Percentiles rank a stretch among this genome's conserved stretches.
Evolutionary conservation across 1,284 basidiomycete genomes (phyloP).

Genomic region (Cutaneotrichosporon sp.): DNA sequence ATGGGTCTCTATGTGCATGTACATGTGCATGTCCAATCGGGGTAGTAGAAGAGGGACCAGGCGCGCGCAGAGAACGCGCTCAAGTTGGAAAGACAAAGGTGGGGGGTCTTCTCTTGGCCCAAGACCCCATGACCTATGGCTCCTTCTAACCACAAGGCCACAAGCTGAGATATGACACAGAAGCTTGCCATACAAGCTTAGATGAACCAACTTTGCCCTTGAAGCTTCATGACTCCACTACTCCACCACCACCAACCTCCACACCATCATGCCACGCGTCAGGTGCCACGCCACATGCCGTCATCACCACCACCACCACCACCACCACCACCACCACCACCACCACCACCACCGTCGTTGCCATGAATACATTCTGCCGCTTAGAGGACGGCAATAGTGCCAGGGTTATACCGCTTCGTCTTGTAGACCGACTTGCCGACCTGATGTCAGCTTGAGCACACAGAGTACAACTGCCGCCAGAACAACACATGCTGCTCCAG

Average conservation of each 20-base stretch:
- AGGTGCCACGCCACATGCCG: neutral
- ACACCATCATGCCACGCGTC: neutral
- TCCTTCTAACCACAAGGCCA: neutral
- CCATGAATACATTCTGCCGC: conserved; percentile 17
- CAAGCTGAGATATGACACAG: neutral
- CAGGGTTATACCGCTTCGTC: conserved; percentile 72
- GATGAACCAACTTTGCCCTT: neutral
- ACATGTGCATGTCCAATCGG: too few relatives aligned
- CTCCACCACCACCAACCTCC: neutral
- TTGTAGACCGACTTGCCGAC: conserved; percentile 82
- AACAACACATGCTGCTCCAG: neutral
- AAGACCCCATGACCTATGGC: neutral
- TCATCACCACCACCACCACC: neutral
- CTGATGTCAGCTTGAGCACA: conserved; percentile 50
- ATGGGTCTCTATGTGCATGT: too few relatives aligned
- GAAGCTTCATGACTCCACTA: neutral
- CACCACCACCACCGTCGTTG: neutral
- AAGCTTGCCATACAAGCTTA: neutral
- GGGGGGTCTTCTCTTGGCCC: neutral
- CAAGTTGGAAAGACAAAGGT: too few relatives aligned
- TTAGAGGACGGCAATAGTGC: conserved; percentile 56
- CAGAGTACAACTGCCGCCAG: neutral
- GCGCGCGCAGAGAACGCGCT: too few relatives aligned
- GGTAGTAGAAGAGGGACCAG: too few relatives aligned
- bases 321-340: neutral